Conservation (phyloP, 2,329 filamentous ascomycete species). For the Bipolaris bicolor region DNA sequence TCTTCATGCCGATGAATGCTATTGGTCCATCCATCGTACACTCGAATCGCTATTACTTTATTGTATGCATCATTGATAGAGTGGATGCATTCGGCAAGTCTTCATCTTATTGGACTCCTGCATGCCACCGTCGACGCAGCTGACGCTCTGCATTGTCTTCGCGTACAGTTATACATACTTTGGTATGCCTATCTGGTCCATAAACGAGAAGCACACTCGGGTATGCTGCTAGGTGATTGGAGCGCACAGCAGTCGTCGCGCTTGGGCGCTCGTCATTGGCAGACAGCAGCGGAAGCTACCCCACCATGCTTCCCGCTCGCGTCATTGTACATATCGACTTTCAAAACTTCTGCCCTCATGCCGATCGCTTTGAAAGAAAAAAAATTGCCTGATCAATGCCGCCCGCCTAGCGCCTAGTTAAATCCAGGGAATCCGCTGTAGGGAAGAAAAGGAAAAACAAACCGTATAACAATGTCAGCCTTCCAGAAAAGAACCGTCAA, state of each 20-base stretch:
- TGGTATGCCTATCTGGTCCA: background rate
- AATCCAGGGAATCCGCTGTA: background rate
- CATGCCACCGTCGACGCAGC: background rate
- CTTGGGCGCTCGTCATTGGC: conserved; percentile 5
- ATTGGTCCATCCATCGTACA: no score
- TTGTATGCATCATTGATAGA: no score
- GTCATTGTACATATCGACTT: conserved; percentile 4
- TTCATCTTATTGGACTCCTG: background rate
- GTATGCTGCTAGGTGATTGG: conserved; percentile 6
- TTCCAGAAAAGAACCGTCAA: background rate
- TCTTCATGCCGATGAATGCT: no score
- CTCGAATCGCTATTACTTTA: no score
- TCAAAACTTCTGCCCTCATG: background rate
- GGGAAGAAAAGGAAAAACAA: background rate
- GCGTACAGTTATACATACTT: background rate
- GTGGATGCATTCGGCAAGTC: background rate
- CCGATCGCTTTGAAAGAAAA: background rate
- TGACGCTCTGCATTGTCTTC: background rate
- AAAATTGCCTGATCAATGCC: background rate
- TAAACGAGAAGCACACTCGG: background rate
- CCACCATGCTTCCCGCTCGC: conserved; percentile 12
- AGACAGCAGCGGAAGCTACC: conserved; percentile 17
- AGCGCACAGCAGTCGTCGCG: conserved; percentile 12
- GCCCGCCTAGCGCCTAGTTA: background rate
- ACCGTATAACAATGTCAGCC: background rate